Base-by-base conservation (phyloP, 2,329 filamentous ascomycete species). In the Trichoderma koningiopsis region DNA sequence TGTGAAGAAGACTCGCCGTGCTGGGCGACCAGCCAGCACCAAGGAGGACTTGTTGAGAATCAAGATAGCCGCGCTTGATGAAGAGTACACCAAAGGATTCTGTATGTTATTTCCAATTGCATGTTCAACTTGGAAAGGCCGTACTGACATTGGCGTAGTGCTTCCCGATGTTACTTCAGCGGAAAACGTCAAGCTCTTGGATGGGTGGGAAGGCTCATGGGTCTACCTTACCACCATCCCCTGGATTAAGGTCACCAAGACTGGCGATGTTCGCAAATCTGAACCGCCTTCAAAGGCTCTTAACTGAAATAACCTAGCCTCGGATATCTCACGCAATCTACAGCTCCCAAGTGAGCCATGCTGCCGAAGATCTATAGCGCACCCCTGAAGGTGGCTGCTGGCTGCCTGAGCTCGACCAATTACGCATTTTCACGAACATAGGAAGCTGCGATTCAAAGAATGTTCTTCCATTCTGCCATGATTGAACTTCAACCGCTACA, bases 161-260 rank as follows among this genome's bases (percentile, higher is more conserved):
- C 79, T 96, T 52, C 94, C 95, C 0, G 92, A 97, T 77, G 82
- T 97, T 66, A 87, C 88, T 68, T 86, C 89, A 53, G 83, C 85
- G 52, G 86, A 89, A 59, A 93, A 90, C 73, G 81, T 92, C 63
- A 80, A 85, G 69, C 85, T 87, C 72, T 80, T 98, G 52, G 86
- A 88, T 72, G 84, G 85, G 27, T 98, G 94, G 93, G 91, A 93
- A 72, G 92, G 92, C 4, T 87, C 92, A 31, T 98, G 95, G 95
- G 86, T 92, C 10, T 91, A 91, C 74, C 85, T 97, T 71, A 88
- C 89, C 40, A 90, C 87, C 10, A 79, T 97, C 73, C 88, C 89
- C 70, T 98, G 94, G 85, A 85, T 93, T 71, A 89, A 93, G 71
- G 83, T 97, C 68, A 86, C 87, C 5, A 88, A 85, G 68, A 84